These are phyloP conservation scores for Colletotrichum scovillei DNA, from an alignment of 2,329 filamentous ascomycete species.

Conservation along the genomic window DNA sequence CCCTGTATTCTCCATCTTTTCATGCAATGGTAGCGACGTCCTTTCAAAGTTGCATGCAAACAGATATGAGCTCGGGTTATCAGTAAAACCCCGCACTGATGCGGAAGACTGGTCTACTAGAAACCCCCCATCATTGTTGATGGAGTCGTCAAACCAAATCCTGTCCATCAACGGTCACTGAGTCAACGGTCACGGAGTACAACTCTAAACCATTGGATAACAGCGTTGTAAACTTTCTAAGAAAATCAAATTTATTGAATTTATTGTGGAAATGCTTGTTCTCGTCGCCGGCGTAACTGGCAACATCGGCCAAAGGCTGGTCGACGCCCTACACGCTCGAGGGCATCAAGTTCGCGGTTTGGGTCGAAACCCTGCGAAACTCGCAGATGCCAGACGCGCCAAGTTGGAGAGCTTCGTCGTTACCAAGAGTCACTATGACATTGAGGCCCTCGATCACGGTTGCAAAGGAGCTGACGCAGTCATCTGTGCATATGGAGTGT, in stretches of 20 bases:
- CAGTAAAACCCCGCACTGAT: background rate
- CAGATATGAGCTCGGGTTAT: background rate
- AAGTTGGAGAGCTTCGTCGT: background rate
- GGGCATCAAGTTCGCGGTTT: background rate
- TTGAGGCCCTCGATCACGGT: background rate
- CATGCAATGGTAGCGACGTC: background rate
- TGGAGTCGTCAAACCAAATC: too few relatives aligned
- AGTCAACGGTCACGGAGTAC: too few relatives aligned
- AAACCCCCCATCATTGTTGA: too few relatives aligned
- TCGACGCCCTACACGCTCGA: background rate
- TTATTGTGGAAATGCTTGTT: background rate
- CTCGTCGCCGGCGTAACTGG: background rate
- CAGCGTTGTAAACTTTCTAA: too few relatives aligned
- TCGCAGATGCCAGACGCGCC: background rate
- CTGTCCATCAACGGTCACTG: too few relatives aligned
- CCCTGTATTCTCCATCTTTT: background rate
- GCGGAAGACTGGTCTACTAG: too few relatives aligned
- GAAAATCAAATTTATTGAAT: background rate
- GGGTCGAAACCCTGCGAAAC: background rate
- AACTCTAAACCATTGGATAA: too few relatives aligned
- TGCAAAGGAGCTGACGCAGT: background rate
- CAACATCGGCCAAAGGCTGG: background rate
- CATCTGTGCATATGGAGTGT: constrained; percentile 38
- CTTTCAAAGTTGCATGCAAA: background rate
- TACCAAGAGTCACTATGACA: background rate